Conservation (phyloP, 83 land plant species). For the Picea mariana region DNA sequence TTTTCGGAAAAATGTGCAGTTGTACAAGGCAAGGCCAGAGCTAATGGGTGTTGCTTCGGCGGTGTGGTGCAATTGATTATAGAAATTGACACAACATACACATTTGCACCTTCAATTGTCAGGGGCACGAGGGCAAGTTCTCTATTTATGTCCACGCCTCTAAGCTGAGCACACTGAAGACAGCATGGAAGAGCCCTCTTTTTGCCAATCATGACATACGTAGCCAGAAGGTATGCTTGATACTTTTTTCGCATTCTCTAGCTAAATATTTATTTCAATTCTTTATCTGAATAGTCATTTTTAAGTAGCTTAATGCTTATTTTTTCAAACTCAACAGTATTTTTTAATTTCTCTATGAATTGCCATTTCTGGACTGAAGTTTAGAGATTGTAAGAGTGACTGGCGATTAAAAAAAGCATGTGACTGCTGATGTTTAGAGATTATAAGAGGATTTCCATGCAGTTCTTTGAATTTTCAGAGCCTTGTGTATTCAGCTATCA, state of each 20-base stretch:
- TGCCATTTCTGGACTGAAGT: neutral
- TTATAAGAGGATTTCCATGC: neutral
- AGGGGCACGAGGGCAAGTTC: constrained; percentile 88
- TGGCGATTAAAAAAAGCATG: too few relatives aligned
- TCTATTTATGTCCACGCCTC: constrained; percentile 91
- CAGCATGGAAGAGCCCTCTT: constrained; percentile 43
- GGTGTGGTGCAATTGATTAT: constrained; percentile 24
- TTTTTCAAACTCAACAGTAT: constrained; percentile 1
- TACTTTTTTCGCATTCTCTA: neutral
- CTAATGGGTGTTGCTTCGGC: constrained; percentile 20
- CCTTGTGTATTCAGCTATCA: neutral
- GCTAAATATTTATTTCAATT: neutral
- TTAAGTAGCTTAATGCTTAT: neutral
- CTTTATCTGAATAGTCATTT: neutral
- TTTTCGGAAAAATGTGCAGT: constrained; percentile 23
- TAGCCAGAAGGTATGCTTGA: constrained; percentile 62
- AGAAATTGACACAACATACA: constrained; percentile 23
- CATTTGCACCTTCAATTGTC: constrained; percentile 28
- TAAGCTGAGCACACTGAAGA: constrained; percentile 33
- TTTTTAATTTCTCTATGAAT: neutral
- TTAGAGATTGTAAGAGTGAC: neutral
- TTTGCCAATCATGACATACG: constrained; percentile 59
- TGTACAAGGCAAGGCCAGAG: constrained; percentile 22
- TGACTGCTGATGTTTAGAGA: neutral
- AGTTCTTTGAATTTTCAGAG: neutral